Evolutionary conservation across 768 basidiomycete species (phyloP), one percentile per base, ranked within the genome.

Genomic region (Boletus sp.): DNA sequence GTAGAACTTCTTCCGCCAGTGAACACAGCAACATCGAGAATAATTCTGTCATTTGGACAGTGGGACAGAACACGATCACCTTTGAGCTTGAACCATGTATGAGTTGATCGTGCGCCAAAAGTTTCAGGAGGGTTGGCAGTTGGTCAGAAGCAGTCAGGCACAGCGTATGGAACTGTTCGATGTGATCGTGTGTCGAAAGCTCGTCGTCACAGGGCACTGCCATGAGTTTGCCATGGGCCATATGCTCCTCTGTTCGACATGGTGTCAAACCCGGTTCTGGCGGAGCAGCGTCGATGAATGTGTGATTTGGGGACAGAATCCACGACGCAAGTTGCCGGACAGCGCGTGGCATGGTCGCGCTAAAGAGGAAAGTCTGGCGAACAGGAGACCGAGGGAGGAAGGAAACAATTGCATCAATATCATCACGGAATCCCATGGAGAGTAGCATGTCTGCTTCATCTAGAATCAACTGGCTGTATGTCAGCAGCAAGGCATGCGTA

Each of bases 401-500:
- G 5, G 75, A 67, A 30, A 80, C 72, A 63, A 96, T 92, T 2
- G 80, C 83, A 20, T 90, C 83, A 32, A 98, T 84, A 64, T 96
- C 94, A 24, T 86, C 82, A 5, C 89, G 82, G 82, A 96, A 97
- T 62, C 94, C 94, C 87, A 94, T 89, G 55, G 94, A 92, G 11
- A 98, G 78, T 12, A 96, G 78, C 0, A 89, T 91, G 66, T 98
- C 94, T 11, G 93, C 92, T 70, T 97, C 93, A 66, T 98, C 97
- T 55, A 98, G 77, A 57, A 98, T 80, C 51, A 98, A 80, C 90
- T 93, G 60, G 11, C 4, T 20, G 51, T 41, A 55, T n/a, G 56
- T 62, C 32, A 58, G 54, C n/a, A 28, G 24, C 45, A 37, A 58
- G 36, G 20, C 37, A 55, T 36, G 18, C 4, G 10, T 3, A 32